Evolutionary conservation across 306 rosid genomes (phyloP), one percentile per base, ranked within the genome.

Genomic region (Prunus davidiana): DNA sequence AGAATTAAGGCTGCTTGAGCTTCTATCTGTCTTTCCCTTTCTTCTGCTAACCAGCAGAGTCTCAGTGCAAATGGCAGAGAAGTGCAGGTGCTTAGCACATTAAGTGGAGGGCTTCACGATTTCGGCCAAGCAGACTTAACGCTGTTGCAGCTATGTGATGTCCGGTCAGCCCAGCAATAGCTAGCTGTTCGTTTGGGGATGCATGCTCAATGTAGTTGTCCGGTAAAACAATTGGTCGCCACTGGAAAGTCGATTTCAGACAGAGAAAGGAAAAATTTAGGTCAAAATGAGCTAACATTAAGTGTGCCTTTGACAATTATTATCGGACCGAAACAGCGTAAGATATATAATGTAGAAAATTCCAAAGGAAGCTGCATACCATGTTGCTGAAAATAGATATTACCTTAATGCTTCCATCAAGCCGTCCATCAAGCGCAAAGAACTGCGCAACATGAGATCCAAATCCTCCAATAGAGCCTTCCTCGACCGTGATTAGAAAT

Each of bases 401-500:
- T 82, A 94, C 98, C 97, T 94, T 87, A 32, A 85, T 78, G 79
- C 84, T 85, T 77, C 90, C 90, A 76, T 94, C 98, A 2, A 94
- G 95, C 49, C 76, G 91, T 76, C 98, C 97, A 83, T 94, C 94
- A 2, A 94, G 95, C 4, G 95, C 86, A 67, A 94, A 69, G 78
- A 92, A 92, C 81, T 94, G 96, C 41, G 96, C 98, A 67, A 94
- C 95, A 76, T 92, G 98, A 47, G 97, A 92, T 85, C 95, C 98
- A 61, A 94, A 90, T 67, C 97, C 98, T 62, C 98, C 98, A 58
- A 91, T 83, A 25, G 96, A 90, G 58, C 98, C 98, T 86, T 94
- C 98, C 88, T 94, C 98, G 15, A 94, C 98, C 5, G 97, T 90
- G 75, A 94, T 72, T 51, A 94, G 90, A 80, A 87, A 94, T 46